These are phyloP conservation scores for Sporopachydermia lactativora DNA, from an alignment of 805 yeast species.

Conservation along the genomic window DNA sequence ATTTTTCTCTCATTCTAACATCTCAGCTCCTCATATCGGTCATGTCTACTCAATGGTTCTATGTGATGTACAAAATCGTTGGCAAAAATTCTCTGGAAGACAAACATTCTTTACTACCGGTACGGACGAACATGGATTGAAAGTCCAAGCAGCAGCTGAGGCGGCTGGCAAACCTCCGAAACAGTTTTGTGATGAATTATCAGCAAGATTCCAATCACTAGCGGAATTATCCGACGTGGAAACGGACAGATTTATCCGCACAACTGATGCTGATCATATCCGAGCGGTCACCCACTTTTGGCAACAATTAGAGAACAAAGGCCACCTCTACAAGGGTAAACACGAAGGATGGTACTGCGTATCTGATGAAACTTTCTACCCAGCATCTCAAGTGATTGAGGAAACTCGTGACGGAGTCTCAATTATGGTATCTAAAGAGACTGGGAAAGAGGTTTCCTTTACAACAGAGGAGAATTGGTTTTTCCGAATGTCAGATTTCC, in stretches of 20 bases:
- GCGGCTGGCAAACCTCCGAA: constrained; percentile 40
- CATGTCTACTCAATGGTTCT: constrained; percentile 81
- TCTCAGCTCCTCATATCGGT: constrained; percentile 69
- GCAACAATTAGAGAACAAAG: constrained; percentile 42
- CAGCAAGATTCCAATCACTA: constrained; percentile 46
- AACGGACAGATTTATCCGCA: constrained; percentile 72
- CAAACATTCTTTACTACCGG: constrained; percentile 66
- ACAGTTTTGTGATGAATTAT: constrained; percentile 56
- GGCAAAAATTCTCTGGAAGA: constrained; percentile 37
- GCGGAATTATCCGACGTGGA: constrained; percentile 44
- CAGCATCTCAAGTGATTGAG: constrained; percentile 57
- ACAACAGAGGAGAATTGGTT: constrained; percentile 80
- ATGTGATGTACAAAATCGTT: constrained; percentile 65
- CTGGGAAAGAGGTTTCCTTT: constrained; percentile 60
- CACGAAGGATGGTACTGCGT: constrained; percentile 94
- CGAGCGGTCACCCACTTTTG: constrained; percentile 56
- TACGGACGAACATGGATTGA: constrained; percentile 93
- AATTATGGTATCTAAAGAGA: constrained; percentile 34
- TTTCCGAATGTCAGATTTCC: constrained; percentile 57
- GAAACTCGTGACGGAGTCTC: constrained; percentile 13
- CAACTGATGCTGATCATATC: constrained; percentile 75
- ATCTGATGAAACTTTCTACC: constrained; percentile 88
- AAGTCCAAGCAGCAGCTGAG: constrained; percentile 78
- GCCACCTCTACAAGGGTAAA: constrained; percentile 63
- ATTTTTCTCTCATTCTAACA: background rate